Evolutionary conservation across 257 asterid genomes (phyloP), one percentile per base, ranked within the genome.

Genomic region (Jaltomata sinuosa): DNA sequence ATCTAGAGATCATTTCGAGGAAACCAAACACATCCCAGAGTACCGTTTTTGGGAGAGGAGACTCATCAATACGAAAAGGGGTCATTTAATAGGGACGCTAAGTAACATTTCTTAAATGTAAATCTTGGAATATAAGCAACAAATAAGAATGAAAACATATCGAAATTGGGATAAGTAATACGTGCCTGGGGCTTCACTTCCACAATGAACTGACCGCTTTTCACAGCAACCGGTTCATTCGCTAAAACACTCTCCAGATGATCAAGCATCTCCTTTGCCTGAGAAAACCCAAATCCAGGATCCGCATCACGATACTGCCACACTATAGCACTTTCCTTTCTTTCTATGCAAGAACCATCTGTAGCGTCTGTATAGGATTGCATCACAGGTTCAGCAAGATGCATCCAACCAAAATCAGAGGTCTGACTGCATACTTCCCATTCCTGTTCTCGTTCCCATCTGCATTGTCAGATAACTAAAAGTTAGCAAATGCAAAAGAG

Each of bases 121-220:
- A 62, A 61, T 19, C 76, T 27, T 62, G 79, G 57, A 82, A 62
- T 62, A 32, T n/a, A 45, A 62, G 8, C 27, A 45, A 45, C 47
- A 82, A 50, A 27, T 36, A 32, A 47, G 36, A 72, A 86, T 29
- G 36, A 87, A 29, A 79, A 50, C 57, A 54, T 40, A 47, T 19
- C 19, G 34, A 69, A 38, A 55, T 80, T 81, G 79, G 82, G 57
- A 79, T 32, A 42, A 59, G 55, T 2, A 80, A 84, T 42, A 84
- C 93, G 18, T 90, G 74, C 99, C 98, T 95, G 98, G 62, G 99
- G 99, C 86, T 95, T 95, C 87, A 95, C 95, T 92, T 94, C 99
- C 40, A 95, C 99, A 76, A 95, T 95, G 57, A 86, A 91, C 90
- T 95, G 99, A 27, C 99, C 99, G 21, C 99, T 93, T 86, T 95